Percentiles rank a stretch among this genome's conserved stretches.
phyloP scores from a whole-genome alignment of 176 grass and related monocot genomes.

The Bolboschoenus planiculmis region DNA sequence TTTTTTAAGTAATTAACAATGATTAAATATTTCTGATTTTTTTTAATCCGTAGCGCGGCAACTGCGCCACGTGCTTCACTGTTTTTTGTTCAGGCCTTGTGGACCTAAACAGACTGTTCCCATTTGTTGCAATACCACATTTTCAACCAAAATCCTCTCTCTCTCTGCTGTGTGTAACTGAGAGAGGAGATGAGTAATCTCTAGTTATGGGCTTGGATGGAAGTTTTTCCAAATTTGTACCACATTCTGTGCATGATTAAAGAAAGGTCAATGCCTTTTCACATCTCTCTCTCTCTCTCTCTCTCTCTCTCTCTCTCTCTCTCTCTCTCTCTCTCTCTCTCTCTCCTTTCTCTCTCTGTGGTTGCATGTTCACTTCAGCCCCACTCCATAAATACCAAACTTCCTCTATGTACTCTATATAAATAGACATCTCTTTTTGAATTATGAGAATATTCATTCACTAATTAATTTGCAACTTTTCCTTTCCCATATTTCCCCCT shows the following conservation, averaged over 20 bases:
- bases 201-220: not conserved
- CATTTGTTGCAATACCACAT: not conserved
- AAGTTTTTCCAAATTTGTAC: not conserved
- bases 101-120: not conserved
- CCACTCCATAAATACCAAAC: slow-evolving; percentile 4
- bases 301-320: not conserved
- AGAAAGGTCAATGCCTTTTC: slow-evolving; percentile 13
- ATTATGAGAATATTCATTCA: not conserved
- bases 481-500: not conserved
- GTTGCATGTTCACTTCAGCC: not conserved
- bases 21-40: not conserved
- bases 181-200: not conserved
- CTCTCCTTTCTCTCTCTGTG: not conserved
- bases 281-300: slow-evolving; percentile 16
- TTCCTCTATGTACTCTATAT: not conserved
- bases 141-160: not conserved
- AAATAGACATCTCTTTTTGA: not conserved
- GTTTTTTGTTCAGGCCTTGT: not conserved
- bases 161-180: not conserved
- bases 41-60: not conserved
- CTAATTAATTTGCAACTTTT: not conserved
- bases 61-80: not conserved
- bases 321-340: slow-evolving; percentile 10
- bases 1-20: not conserved
- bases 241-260: not conserved